These are phyloP conservation scores for Fusarium concolor DNA, from an alignment of 2,329 filamentous ascomycete species.

Conservation along the genomic window DNA sequence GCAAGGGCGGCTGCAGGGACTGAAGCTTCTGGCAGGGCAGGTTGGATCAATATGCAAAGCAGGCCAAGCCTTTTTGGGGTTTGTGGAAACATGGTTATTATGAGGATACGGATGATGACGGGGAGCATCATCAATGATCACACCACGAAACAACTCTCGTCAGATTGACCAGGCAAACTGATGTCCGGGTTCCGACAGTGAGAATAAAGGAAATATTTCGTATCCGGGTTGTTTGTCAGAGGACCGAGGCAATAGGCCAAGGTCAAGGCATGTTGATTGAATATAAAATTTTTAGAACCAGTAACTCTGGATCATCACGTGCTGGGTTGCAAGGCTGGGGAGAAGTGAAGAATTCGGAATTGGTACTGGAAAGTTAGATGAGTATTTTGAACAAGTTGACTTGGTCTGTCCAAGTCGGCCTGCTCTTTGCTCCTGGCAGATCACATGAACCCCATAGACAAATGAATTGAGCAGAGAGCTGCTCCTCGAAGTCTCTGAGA, in stretches of 20 bases:
- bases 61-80: constrained; percentile 41
- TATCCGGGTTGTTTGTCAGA: constrained; percentile 24
- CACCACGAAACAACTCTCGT: constrained; percentile 28
- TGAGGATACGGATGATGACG: constrained; percentile 40
- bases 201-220: constrained; percentile 17
- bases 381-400: not conserved
- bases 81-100: constrained; percentile 42
- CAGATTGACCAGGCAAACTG: constrained; percentile 1
- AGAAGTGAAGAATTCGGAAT: constrained; percentile 1
- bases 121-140: constrained; percentile 37
- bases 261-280: constrained; percentile 4
- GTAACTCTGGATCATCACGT: constrained; percentile 23
- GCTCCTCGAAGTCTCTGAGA: constrained; percentile 4
- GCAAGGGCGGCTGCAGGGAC: constrained; percentile 49
- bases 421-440: not conserved
- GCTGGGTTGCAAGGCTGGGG: constrained; percentile 1
- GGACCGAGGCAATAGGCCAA: constrained; percentile 19
- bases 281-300: constrained; percentile 5
- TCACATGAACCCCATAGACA: constrained; percentile 14
- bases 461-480: constrained; percentile 3
- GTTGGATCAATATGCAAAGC: constrained; percentile 35
- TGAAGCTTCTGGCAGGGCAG: constrained; percentile 38
- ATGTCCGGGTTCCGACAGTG: constrained; percentile 17
- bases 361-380: not conserved
- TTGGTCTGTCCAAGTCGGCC: not conserved